Base-by-base conservation (phyloP, 2,329 filamentous ascomycete species). In the Sarocladium strictum region DNA sequence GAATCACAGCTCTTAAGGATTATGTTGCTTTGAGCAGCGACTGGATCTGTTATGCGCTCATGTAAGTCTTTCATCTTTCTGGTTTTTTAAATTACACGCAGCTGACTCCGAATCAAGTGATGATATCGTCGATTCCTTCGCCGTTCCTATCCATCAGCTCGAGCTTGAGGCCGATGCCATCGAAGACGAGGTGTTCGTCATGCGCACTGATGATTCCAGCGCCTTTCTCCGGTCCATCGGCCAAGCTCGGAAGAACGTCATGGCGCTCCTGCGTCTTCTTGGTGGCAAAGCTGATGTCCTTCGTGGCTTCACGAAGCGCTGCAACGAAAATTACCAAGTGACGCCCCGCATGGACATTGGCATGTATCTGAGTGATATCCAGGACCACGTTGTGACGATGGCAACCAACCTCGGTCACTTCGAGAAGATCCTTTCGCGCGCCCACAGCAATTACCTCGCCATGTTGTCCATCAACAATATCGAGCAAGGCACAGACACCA, bases 311-410 rank as follows among this genome's bases (percentile, higher is more conserved):
- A 95, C 94, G 53, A 99, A 99, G 76, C 90, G 95, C 53, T 99
- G 94, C 81, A 99, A 97, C 68, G 93, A 97, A 67, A 90, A 96
- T 60, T 97, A 96, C 76, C 88, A 90, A 60, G 89, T 97, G 53
- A 96, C 94, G 1, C 94, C 94, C 6, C 89, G 92, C 49, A 94
- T 94, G 74, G 94, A 99, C 66, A 96, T 99, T 60, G 94, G 92
- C 21, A 83, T 99, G 64, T 99, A 99, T 67, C 81, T 99, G 33
- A 90, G 90, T 65, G 94, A 99, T 72, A 97, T 99, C 60, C 94
- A 99, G 71, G 94, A 99, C 72, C 94, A 99, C 80, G 93, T 99
- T 53, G 90, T 99, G 57, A 99, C 94, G 45, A 97, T 97, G 93
- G 96, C 96, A 81, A 94, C 89, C 62, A 99, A 96, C 71, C 72